Evolutionary conservation across 495 filamentous ascomycete genomes (phyloP), one percentile per base, ranked within the genome.

Genomic region (Aspergillus diversus): DNA sequence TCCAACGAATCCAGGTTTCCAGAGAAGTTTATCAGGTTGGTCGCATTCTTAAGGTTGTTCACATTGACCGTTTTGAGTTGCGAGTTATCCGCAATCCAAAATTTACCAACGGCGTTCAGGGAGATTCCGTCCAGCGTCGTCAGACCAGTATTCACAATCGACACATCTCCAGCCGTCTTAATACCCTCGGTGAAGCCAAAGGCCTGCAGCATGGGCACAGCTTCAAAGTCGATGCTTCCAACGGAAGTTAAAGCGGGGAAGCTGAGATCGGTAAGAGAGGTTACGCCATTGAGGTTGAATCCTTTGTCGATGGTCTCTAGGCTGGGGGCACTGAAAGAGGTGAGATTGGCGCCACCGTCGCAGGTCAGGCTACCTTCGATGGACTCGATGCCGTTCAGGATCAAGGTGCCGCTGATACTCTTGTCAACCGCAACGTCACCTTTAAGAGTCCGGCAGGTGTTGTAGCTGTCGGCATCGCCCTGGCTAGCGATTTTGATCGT

Each of bases 31-130:
- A 80, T 77, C 34, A 80, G 69, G 53, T 73, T 74, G 64, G 81
- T 86, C 62, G 96, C 81, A 75, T 87, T 90, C 70, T 76, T 78
- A 63, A 97, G 82, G 73, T 87, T 83, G 72, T 81, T 80, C 69
- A 93, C 83, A 70, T 87, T 85, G 79, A 93, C 89, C 46, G 76
- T 81, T 68, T 83, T 81, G 63, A 96, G 76, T 61, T 84, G 82
- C 39, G 73, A 77, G 85, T 96, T 96, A 83, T 94, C 93, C 81
- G 91, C 88, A 80, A 96, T 85, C 67, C 92, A 78, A 73, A 96
- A 84, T 48, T 71, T 77, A 17, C 77, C 78, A 33, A 89, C 82
- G 32, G 77, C 81, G 55, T 82, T 66, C 61, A 97, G 80, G 71
- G 91, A 87, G 74, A 99, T 90, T 75, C 91, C 92, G 63, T 88